Evolutionary conservation across 352 stramenopile species (phyloP).

Genomic region (Pythium guiyangense): DNA sequence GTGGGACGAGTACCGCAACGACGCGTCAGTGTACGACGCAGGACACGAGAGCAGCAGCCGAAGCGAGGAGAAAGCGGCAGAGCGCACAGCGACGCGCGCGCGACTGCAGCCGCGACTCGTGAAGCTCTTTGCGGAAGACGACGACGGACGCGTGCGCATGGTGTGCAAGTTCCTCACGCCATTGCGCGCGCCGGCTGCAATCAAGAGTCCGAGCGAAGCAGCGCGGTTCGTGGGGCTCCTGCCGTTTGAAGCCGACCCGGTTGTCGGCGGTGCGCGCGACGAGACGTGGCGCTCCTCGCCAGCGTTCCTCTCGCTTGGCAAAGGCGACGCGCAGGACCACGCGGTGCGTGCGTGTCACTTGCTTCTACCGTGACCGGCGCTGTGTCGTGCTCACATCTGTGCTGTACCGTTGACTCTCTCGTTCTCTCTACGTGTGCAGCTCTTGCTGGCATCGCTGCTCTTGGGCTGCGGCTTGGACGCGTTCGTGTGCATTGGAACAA

Average conservation of each 20-base stretch:
- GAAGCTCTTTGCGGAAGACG: constrained; percentile 86
- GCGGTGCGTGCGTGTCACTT: constrained; percentile 28
- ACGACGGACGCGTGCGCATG: constrained; percentile 79
- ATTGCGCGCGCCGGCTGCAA: constrained; percentile 35
- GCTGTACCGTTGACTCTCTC: neutral
- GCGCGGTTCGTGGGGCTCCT: constrained; percentile 83
- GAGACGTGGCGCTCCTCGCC: constrained; percentile 78
- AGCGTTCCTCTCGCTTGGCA: constrained; percentile 63
- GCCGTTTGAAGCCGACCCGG: constrained; percentile 46
- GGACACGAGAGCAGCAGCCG: neutral
- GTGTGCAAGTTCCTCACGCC: constrained; percentile 83
- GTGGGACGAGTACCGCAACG: constrained; percentile 74
- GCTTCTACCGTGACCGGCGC: neutral
- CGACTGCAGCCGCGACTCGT: constrained; percentile 35
- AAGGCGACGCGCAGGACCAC: constrained; percentile 82
- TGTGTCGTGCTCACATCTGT: neutral
- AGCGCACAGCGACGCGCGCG: constrained; percentile 6
- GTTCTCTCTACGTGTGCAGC: constrained; percentile 21
- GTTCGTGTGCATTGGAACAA: constrained; percentile 83
- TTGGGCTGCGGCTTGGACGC: constrained; percentile 86
- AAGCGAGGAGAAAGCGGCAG: constrained; percentile 11
- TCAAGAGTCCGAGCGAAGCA: constrained; percentile 76
- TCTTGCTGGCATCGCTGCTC: constrained; percentile 83
- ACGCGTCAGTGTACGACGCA: constrained; percentile 17
- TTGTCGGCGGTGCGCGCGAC: constrained; percentile 48